phyloP scores from a whole-genome alignment of 148 eudicot genomes.

The Spergularia bocconei region DNA sequence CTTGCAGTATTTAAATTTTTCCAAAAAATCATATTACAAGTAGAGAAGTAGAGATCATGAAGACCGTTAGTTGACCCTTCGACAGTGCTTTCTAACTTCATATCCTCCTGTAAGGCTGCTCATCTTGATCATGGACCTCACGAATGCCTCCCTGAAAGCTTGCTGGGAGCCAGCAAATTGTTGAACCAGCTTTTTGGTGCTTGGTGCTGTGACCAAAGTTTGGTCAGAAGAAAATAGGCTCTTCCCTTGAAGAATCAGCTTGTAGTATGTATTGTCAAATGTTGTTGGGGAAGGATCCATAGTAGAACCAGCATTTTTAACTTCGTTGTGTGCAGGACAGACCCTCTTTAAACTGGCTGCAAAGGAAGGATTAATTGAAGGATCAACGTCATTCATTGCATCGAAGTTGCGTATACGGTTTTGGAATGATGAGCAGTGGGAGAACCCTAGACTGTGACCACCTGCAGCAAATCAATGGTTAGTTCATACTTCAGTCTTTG shows the following conservation, averaged over 20 bases:
- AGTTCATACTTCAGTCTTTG: slow-evolving; percentile 7
- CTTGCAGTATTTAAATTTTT: no score
- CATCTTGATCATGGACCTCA: slow-evolving; percentile 77
- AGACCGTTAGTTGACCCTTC: slow-evolving; percentile 38
- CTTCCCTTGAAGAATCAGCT: slow-evolving; percentile 55
- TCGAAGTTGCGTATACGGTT: slow-evolving; percentile 59
- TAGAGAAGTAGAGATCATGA: background rate
- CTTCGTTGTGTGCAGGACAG: slow-evolving; percentile 40
- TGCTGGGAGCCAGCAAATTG: slow-evolving; percentile 44
- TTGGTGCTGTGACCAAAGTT: slow-evolving; percentile 41
- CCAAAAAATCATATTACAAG: no score
- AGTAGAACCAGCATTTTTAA: slow-evolving; percentile 44
- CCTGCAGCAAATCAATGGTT: slow-evolving; percentile 35
- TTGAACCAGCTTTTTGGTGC: slow-evolving; percentile 44
- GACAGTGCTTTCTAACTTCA: slow-evolving; percentile 67
- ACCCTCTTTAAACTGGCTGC: slow-evolving; percentile 44
- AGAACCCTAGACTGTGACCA: slow-evolving; percentile 85
- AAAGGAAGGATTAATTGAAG: slow-evolving; percentile 51
- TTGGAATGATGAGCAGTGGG: slow-evolving; percentile 86
- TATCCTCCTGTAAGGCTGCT: slow-evolving; percentile 68
- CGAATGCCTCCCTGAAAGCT: slow-evolving; percentile 51
- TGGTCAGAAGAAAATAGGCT: slow-evolving; percentile 66
- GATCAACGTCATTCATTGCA: slow-evolving; percentile 54
- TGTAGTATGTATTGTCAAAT: slow-evolving; percentile 69
- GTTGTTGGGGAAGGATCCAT: slow-evolving; percentile 58